Evolutionary conservation across 805 yeast species (phyloP).

Genomic region (Suhomyces faveliae): DNA sequence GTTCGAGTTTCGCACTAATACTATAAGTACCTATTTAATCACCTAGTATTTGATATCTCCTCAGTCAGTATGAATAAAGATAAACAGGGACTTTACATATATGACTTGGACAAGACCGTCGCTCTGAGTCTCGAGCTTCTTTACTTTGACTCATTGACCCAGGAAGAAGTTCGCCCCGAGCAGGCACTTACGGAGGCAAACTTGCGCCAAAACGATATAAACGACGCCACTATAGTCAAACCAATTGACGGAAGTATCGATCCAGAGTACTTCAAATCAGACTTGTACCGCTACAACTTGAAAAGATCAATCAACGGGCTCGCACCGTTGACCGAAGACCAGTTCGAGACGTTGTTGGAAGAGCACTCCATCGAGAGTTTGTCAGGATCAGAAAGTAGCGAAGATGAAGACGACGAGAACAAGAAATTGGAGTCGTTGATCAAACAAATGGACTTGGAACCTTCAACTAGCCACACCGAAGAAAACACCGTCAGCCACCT

Average conservation of each 20-base stretch:
- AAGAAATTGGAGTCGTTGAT: conserved; percentile 21
- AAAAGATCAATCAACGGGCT: conserved; percentile 51
- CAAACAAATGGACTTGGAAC: conserved; percentile 18
- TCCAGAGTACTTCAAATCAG: conserved; percentile 48
- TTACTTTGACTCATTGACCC: conserved; percentile 52
- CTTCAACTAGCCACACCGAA: conserved; percentile 8
- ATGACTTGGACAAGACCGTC: conserved; percentile 40
- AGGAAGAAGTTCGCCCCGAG: conserved; percentile 2
- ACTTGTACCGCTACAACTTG: conserved; percentile 57
- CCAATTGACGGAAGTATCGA: conserved; percentile 4
- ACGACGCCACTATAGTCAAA: background rate
- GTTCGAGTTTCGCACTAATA: no score
- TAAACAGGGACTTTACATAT: conserved; percentile 47
- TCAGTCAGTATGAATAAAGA: conserved; percentile 4
- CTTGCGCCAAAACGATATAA: background rate
- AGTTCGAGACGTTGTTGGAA: conserved; percentile 56
- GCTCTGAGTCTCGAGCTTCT: conserved; percentile 49
- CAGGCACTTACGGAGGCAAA: conserved; percentile 1
- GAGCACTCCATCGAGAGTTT: conserved; percentile 53
- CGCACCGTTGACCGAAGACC: conserved; percentile 49
- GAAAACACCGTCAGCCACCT: conserved; percentile 48
- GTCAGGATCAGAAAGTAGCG: conserved; percentile 51
- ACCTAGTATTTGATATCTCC: no score
- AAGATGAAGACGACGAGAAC: conserved; percentile 24
- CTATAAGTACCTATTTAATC: no score